Percentiles rank a stretch among this genome's conserved stretches.
Conservation (phyloP, 805 yeast species). For the Suhomyces canberraensis region DNA sequence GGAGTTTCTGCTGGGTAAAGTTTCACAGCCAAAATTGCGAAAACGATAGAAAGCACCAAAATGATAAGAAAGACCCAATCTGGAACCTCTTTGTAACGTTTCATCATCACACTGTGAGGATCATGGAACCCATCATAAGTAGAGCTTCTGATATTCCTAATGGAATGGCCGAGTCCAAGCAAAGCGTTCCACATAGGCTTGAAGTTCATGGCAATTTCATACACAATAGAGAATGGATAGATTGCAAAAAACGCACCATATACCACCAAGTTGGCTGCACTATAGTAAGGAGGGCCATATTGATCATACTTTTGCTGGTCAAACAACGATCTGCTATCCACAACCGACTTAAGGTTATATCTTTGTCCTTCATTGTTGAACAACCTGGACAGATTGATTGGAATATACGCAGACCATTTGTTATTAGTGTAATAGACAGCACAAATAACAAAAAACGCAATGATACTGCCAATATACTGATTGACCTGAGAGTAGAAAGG, state of each 20-base stretch:
- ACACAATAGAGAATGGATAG: slow-evolving; percentile 20
- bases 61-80: slow-evolving; percentile 18
- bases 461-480: slow-evolving; percentile 14
- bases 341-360: slow-evolving; percentile 12
- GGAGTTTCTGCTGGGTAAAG: slow-evolving; percentile 47
- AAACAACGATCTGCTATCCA: slow-evolving; percentile 11
- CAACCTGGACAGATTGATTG: slow-evolving; percentile 16
- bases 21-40: slow-evolving; percentile 27
- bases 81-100: slow-evolving; percentile 21
- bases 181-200: slow-evolving; percentile 1
- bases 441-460: slow-evolving; percentile 13
- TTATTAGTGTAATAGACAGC: slow-evolving; percentile 17
- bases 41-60: slow-evolving; percentile 13
- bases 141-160: slow-evolving; percentile 11
- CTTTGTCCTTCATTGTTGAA: slow-evolving; percentile 18
- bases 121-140: slow-evolving; percentile 17
- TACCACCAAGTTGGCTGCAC: slow-evolving; percentile 15
- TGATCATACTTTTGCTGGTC: slow-evolving; percentile 10
- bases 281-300: slow-evolving; percentile 16
- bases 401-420: slow-evolving; percentile 17
- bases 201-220: slow-evolving; percentile 6
- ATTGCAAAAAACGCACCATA: slow-evolving; percentile 15
- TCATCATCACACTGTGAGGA: slow-evolving; percentile 24
- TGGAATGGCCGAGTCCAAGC: not conserved
- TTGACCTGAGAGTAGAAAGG: slow-evolving; percentile 40